Percentiles rank a stretch among this genome's conserved stretches.
Evolutionary conservation across 768 basidiomycete genomes (phyloP).

Genomic region (Suillus subalutaceus): DNA sequence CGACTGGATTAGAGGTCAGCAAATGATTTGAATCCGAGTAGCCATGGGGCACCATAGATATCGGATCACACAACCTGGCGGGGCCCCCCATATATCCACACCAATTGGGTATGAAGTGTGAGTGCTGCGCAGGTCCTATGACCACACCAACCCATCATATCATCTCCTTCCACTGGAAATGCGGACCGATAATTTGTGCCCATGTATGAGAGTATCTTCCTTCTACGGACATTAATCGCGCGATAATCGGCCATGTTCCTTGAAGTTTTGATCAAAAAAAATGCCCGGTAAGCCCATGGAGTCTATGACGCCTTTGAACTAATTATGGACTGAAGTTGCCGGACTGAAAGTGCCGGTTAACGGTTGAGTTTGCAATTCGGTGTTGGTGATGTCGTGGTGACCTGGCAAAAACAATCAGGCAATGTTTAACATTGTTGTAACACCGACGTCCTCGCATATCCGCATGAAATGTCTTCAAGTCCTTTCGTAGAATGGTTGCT

Average conservation of each 20-base stretch:
- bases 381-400: neutral
- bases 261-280: neutral
- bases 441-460: neutral
- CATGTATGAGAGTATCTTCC: neutral
- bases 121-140: constrained; percentile 12
- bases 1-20: neutral
- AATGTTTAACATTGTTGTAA: neutral
- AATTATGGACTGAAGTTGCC: neutral
- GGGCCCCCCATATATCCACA: neutral
- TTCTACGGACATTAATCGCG: neutral
- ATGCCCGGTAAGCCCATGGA: neutral
- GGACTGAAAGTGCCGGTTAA: neutral
- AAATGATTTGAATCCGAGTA: neutral
- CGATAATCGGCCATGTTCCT: neutral
- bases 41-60: neutral
- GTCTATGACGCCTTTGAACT: neutral
- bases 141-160: constrained; percentile 3
- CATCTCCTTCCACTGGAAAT: neutral
- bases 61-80: neutral
- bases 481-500: constrained; percentile 7
- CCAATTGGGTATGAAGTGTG: constrained; percentile 11
- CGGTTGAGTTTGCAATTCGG: neutral
- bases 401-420: constrained; percentile 2
- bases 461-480: constrained; percentile 22
- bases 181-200: neutral